Conservation (phyloP, 2,329 filamentous ascomycete genomes). For the Fusarium sp. region DNA sequence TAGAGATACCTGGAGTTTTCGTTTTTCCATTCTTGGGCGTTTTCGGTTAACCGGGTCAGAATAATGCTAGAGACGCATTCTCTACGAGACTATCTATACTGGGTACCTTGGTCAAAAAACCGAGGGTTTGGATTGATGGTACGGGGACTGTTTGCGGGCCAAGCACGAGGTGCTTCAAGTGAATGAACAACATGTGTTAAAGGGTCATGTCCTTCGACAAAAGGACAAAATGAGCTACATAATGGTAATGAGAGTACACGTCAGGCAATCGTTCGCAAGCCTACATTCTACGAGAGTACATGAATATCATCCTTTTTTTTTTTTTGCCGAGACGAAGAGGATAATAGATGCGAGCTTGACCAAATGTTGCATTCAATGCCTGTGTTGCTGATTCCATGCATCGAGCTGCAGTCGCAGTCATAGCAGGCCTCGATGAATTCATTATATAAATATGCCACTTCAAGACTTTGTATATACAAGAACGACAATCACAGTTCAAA, state of each 20-base stretch:
- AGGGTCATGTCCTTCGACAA: slow-evolving; percentile 14
- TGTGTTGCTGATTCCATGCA: too few relatives aligned
- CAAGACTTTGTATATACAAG: too few relatives aligned
- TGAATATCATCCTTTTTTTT: background rate
- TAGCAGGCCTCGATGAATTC: too few relatives aligned
- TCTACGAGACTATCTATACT: slow-evolving; percentile 30
- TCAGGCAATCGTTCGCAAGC: slow-evolving; percentile 1
- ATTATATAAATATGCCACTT: too few relatives aligned
- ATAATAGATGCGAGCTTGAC: too few relatives aligned
- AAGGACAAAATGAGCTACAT: slow-evolving; percentile 36
- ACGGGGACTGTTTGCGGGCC: slow-evolving; percentile 7
- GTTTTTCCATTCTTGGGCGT: slow-evolving; percentile 38
- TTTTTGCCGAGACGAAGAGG: background rate
- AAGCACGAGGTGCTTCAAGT: slow-evolving; percentile 6
- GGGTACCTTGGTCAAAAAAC: slow-evolving; percentile 27
- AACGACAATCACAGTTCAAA: too few relatives aligned
- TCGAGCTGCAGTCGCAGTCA: too few relatives aligned
- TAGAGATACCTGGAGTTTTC: slow-evolving; percentile 42
- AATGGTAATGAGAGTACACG: slow-evolving; percentile 42
- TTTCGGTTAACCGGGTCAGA: slow-evolving; percentile 35
- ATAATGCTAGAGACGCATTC: slow-evolving; percentile 43
- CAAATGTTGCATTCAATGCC: too few relatives aligned
- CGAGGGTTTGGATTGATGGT: slow-evolving; percentile 20
- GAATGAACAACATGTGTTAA: slow-evolving; percentile 9
- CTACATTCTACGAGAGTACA: background rate